phyloP scores from a whole-genome alignment of 2,329 filamentous ascomycete species.

The Mollisiaceae sp. region DNA sequence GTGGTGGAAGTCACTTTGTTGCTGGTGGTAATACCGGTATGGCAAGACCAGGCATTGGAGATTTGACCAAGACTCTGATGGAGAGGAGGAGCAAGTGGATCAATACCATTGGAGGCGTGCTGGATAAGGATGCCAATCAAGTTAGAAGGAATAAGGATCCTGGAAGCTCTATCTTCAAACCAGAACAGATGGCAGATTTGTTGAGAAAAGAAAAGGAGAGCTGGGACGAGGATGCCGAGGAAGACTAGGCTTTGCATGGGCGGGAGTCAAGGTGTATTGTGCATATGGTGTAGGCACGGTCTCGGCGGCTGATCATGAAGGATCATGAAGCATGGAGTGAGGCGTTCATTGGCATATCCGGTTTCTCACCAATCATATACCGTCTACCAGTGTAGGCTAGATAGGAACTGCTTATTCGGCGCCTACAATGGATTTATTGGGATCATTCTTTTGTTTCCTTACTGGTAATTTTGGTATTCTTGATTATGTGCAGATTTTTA shows the following conservation, averaged over 20 bases:
- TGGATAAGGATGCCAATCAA: conserved; percentile 71
- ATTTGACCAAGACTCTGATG: conserved; percentile 90
- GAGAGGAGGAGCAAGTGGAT: conserved; percentile 89
- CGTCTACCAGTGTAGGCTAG: background rate
- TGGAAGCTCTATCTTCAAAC: conserved; percentile 73
- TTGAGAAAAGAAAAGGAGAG: conserved; percentile 83
- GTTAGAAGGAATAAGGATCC: conserved; percentile 72
- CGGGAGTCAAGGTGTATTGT: background rate
- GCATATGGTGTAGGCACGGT: too few relatives aligned
- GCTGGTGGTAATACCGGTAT: conserved; percentile 64
- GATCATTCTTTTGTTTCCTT: background rate
- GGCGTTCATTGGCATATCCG: conserved; percentile 1
- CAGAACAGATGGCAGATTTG: conserved; percentile 72
- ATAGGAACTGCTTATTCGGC: background rate
- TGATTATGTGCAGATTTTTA: background rate
- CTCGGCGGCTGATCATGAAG: background rate
- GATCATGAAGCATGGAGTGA: background rate
- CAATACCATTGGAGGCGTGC: conserved; percentile 87
- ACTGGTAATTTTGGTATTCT: background rate
- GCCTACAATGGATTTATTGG: background rate
- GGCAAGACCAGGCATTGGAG: conserved; percentile 82
- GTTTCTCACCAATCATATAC: background rate
- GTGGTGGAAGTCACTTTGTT: conserved; percentile 70
- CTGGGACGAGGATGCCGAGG: conserved; percentile 66
- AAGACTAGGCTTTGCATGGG: conserved; percentile 34